phyloP scores from a whole-genome alignment of 1,139 yeast genomes.

The Blastobotrys aristatus region DNA sequence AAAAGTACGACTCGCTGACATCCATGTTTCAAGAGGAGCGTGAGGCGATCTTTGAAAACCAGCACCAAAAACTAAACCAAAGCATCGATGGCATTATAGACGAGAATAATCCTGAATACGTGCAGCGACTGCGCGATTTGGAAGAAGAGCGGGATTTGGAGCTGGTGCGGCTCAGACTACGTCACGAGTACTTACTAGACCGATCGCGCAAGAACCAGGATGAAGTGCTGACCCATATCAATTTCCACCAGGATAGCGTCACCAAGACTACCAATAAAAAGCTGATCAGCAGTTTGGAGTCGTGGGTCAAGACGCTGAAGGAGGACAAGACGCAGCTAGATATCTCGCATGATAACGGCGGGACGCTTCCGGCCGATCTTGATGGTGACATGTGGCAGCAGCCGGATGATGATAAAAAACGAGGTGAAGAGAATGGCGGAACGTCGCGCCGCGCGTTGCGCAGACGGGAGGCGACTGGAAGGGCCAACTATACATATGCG shows the following conservation, averaged over 20 bases:
- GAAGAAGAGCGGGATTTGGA: constrained; percentile 82
- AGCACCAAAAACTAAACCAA: not conserved
- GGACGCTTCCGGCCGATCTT: not conserved
- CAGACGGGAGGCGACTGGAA: not conserved
- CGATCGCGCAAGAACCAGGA: constrained; percentile 71
- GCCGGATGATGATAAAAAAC: not conserved
- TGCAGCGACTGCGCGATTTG: constrained; percentile 51
- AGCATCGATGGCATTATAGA: not conserved
- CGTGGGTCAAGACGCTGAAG: constrained; percentile 29
- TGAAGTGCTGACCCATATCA: constrained; percentile 67
- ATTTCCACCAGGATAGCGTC: constrained; percentile 70
- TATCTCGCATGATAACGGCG: constrained; percentile 51
- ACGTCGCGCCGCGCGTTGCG: not conserved
- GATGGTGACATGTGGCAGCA: not conserved
- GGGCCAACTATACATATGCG: not conserved
- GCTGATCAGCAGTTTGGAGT: constrained; percentile 69
- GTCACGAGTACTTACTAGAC: constrained; percentile 81
- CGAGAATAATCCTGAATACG: constrained; percentile 63
- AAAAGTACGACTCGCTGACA: not conserved
- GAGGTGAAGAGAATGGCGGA: not conserved
- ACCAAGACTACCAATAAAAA: constrained; percentile 74
- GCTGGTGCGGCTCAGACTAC: constrained; percentile 65
- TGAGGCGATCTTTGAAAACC: not conserved
- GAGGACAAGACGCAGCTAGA: constrained; percentile 74
- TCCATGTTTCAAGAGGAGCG: not conserved